Evolutionary conservation across 441 rosid genomes (phyloP).

Genomic region (Jatropha podagrica): DNA sequence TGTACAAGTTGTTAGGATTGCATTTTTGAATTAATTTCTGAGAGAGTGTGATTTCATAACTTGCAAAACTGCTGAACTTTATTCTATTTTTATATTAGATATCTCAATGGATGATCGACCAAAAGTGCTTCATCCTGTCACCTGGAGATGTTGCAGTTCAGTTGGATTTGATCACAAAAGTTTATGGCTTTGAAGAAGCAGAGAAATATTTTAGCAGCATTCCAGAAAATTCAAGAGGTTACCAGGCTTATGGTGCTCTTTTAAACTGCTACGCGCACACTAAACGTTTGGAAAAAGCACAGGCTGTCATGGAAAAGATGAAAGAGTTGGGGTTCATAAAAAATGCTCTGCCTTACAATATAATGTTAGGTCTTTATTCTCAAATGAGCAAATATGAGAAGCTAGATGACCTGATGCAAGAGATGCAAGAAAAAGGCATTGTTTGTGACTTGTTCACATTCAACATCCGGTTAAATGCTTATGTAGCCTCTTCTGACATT

Average conservation of each 20-base stretch:
- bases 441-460: constrained; percentile 25
- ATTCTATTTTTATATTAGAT: constrained; percentile 28
- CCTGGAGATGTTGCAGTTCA: constrained; percentile 36
- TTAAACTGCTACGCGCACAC: constrained; percentile 37
- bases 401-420: constrained; percentile 36
- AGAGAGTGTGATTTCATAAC: too few relatives aligned
- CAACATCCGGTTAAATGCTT: constrained; percentile 40
- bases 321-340: constrained; percentile 31
- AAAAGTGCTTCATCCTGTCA: constrained; percentile 21
- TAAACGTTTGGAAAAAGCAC: constrained; percentile 42
- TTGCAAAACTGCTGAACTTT: neutral
- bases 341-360: constrained; percentile 33
- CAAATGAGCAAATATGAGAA: constrained; percentile 34
- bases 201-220: constrained; percentile 39
- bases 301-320: constrained; percentile 37
- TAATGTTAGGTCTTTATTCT: constrained; percentile 37
- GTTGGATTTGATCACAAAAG: constrained; percentile 49
- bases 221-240: constrained; percentile 25
- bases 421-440: constrained; percentile 44
- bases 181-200: constrained; percentile 38
- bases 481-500: constrained; percentile 27
- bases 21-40: too few relatives aligned
- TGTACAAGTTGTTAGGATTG: too few relatives aligned
- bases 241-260: constrained; percentile 42
- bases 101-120: constrained; percentile 38